Evolutionary conservation across 305 asterid genomes (phyloP), one percentile per base, ranked within the genome.

Genomic region (Solanum chacoense): DNA sequence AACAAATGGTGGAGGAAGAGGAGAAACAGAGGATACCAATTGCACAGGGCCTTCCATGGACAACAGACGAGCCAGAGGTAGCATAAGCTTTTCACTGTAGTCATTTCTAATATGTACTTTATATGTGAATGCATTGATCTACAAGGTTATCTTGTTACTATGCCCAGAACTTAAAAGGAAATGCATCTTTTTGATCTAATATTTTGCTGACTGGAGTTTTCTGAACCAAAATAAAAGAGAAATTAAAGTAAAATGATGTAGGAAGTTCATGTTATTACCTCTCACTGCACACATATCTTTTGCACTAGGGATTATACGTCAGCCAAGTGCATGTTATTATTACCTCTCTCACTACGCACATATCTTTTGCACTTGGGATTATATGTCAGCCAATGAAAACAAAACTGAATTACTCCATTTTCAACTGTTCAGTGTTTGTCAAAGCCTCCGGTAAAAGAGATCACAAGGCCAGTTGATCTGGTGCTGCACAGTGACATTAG

Each of bases 31-130:
- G 98, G 92, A 92, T 94, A 91, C 98, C 97, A 69, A 29, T 95
- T 75, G 98, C 99, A 38, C 98, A 94, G 88, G 98, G 98, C 91
- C 98, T 96, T 89, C 98, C 98, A 59, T 95, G 96, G 96, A 96
- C 98, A 86, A 95, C 97, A 55, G 99, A 95, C 63, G 98, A 95
- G 91, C 99, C 99, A 40, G 98, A 95, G 97, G 99, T 95, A 92
- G 87, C 76, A 31, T 83, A 69, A 14, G 65, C 26, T 40, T 79
- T 42, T 28, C 28, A 28, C 38, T 0, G 32, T 9, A 16, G 71
- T 29, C 86, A 81, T 80, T 9, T 42, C 67, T 13, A 26, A 40
- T 2, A 40, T 40, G 36, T 31, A 13, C 71, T 81, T 81, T 16
- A 18, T 26, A 42, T 28, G 26, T 80, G 85, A 79, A 40, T 80